Evolutionary conservation across 768 basidiomycete species (phyloP).

Genomic region (Clavulina sp.): DNA sequence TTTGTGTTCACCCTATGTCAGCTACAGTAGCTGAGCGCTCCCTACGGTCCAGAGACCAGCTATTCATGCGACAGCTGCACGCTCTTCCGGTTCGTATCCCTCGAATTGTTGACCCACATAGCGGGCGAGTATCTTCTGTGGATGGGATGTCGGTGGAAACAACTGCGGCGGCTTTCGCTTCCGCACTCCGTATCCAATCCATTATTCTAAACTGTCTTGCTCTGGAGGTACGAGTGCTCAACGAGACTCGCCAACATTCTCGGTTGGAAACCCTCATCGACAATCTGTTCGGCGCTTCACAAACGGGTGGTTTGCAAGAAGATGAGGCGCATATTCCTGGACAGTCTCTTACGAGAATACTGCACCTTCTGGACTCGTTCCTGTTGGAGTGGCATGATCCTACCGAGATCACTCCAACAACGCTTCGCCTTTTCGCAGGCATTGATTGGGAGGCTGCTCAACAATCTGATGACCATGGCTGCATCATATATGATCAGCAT

Average conservation of each 20-base stretch:
- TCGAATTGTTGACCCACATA: conserved; percentile 28
- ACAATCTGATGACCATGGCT: conserved; percentile 49
- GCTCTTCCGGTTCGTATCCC: conserved; percentile 42
- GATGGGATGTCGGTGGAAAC: conserved; percentile 57
- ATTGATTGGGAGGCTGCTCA: conserved; percentile 56
- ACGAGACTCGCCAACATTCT: conserved; percentile 57
- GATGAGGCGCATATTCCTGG: conserved; percentile 23
- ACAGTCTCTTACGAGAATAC: conserved; percentile 69
- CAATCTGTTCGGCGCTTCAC: conserved; percentile 50
- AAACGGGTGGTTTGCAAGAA: conserved; percentile 25
- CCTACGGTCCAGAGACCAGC: conserved; percentile 72
- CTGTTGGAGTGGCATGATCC: conserved; percentile 80
- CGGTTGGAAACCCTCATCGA: conserved; percentile 56
- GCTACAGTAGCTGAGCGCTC: conserved; percentile 71
- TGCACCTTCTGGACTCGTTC: conserved; percentile 75
- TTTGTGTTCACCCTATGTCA: conserved; percentile 75
- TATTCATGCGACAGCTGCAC: conserved; percentile 73
- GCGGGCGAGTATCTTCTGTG: conserved; percentile 40
- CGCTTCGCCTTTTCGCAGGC: conserved; percentile 35
- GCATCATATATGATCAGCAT: conserved; percentile 64
- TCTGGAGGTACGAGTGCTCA: conserved; percentile 74
- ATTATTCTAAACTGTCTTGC: conserved; percentile 74
- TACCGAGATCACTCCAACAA: conserved; percentile 38
- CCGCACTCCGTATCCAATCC: conserved; percentile 69
- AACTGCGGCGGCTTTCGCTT: conserved; percentile 45